Percentiles rank a stretch among this genome's conserved stretches.
phyloP scores from a whole-genome alignment of 768 basidiomycete genomes.

The Suillus bovinus region DNA sequence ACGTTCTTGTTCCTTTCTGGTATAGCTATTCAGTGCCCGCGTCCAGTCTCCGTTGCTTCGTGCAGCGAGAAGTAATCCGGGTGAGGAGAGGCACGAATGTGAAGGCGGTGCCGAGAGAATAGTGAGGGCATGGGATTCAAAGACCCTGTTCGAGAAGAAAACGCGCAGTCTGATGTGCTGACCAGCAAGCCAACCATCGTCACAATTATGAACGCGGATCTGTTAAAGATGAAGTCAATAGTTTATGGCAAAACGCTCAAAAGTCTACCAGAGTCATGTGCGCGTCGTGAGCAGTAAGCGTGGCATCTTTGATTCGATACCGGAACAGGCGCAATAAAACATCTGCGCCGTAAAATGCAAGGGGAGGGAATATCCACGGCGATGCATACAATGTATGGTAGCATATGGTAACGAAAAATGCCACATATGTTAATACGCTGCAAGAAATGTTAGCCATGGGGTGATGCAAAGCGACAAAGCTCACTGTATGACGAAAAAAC shows the following conservation, averaged over 20 bases:
- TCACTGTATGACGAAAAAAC: constrained; percentile 76
- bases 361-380: constrained; percentile 82
- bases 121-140: constrained; percentile 82
- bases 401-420: constrained; percentile 70
- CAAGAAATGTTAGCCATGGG: neutral
- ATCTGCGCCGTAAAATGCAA: constrained; percentile 81
- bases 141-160: constrained; percentile 53
- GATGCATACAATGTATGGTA: constrained; percentile 81
- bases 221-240: constrained; percentile 19
- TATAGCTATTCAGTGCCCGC: constrained; percentile 57
- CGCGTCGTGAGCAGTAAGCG: constrained; percentile 55
- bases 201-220: constrained; percentile 56
- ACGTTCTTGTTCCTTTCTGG: constrained; percentile 38
- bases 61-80: constrained; percentile 64
- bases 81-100: constrained; percentile 44
- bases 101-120: constrained; percentile 67
- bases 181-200: constrained; percentile 59
- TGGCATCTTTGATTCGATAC: constrained; percentile 76
- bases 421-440: constrained; percentile 51
- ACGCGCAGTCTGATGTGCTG: constrained; percentile 53
- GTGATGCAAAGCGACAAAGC: constrained; percentile 23
- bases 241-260: too few relatives aligned
- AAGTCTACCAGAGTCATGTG: constrained; percentile 70
- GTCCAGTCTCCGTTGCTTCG: constrained; percentile 77
- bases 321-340: constrained; percentile 68